Conservation (phyloP, 305 asterid species). For the Andrographis paniculata region DNA sequence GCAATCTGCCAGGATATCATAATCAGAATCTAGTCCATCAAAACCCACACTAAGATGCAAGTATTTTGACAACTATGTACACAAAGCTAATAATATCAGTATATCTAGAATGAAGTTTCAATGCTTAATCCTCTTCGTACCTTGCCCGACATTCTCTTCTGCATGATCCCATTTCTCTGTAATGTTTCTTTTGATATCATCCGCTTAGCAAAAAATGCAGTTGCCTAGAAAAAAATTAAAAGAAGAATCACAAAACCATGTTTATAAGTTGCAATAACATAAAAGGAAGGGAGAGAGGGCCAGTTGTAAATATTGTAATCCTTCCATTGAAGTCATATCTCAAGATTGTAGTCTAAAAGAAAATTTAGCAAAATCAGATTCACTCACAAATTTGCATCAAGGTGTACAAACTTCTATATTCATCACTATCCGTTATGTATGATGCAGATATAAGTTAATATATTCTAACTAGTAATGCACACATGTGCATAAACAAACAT, state of each 20-base stretch:
- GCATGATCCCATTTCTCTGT: constrained; percentile 77
- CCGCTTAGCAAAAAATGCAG: constrained; percentile 68
- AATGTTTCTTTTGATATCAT: constrained; percentile 85
- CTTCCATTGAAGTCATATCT: constrained; percentile 2
- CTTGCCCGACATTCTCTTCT: constrained; percentile 51
- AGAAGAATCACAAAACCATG: constrained; percentile 6
- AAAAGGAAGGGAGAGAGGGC: constrained; percentile 7
- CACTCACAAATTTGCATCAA: constrained; percentile 3
- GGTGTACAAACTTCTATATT: neutral
- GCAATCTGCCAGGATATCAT: constrained; percentile 35
- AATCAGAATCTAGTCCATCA: constrained; percentile 16
- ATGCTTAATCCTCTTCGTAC: constrained; percentile 20
- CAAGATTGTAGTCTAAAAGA: neutral
- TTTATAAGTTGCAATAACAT: neutral
- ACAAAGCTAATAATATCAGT: neutral
- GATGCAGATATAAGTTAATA: neutral
- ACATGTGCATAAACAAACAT: neutral
- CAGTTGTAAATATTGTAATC: no score
- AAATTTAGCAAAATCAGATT: neutral
- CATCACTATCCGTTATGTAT: neutral
- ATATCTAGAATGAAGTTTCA: constrained; percentile 4
- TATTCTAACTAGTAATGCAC: neutral
- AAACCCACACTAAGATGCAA: no score
- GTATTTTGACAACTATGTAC: no score
- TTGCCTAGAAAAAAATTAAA: constrained; percentile 38